phyloP scores from a whole-genome alignment of 148 eudicot species.

The Silene conica region DNA sequence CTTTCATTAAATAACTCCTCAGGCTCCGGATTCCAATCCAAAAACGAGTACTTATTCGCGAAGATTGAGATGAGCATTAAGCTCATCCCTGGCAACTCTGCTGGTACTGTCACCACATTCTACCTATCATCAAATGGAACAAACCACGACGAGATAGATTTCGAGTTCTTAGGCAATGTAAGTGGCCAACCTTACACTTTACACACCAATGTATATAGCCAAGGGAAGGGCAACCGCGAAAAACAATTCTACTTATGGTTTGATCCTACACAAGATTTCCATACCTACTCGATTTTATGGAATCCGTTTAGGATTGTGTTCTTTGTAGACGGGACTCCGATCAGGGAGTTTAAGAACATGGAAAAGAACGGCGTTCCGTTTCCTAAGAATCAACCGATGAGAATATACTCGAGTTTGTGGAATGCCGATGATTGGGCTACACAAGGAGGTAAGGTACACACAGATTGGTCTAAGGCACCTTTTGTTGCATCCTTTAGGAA shows the following conservation, averaged over 20 bases:
- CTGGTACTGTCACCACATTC: conserved; percentile 43
- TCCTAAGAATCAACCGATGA: conserved; percentile 38
- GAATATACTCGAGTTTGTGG: conserved; percentile 42
- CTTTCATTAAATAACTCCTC: conserved; percentile 36
- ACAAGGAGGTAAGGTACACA: conserved; percentile 36
- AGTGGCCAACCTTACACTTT: conserved; percentile 41
- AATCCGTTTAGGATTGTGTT: conserved; percentile 33
- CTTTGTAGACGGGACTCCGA: conserved; percentile 32
- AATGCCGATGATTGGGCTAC: conserved; percentile 53
- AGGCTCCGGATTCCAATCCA: conserved; percentile 41
- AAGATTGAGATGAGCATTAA: conserved; percentile 38
- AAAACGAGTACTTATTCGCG: conserved; percentile 30
- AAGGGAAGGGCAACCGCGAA: conserved; percentile 39
- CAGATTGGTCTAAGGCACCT: conserved; percentile 42
- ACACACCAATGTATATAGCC: conserved; percentile 38
- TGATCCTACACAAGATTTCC: conserved; percentile 38
- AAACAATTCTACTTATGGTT: conserved; percentile 42
- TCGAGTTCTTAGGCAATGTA: conserved; percentile 42
- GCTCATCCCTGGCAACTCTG: conserved; percentile 37
- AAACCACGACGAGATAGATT: conserved; percentile 41
- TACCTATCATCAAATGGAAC: conserved; percentile 32
- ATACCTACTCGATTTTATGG: conserved; percentile 41
- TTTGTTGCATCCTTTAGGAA: conserved; percentile 37
- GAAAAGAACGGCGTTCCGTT: conserved; percentile 34
- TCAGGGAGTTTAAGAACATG: conserved; percentile 37